Percentiles rank a stretch among this genome's conserved stretches.
Evolutionary conservation across 169 alveolate species (phyloP).

Genomic region (Miamiensis avidus): DNA sequence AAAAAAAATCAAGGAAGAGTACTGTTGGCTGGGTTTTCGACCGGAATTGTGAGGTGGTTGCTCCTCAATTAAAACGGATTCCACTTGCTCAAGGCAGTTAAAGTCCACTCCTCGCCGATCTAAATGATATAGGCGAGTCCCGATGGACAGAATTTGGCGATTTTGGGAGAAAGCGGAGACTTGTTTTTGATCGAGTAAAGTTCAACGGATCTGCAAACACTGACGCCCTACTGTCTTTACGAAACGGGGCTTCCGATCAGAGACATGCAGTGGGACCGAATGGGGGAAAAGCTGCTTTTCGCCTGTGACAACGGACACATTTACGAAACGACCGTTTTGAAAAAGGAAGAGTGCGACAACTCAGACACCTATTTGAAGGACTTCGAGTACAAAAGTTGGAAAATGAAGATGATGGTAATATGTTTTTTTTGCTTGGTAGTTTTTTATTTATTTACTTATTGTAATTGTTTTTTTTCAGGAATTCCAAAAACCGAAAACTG

Average conservation of each 20-base stretch:
- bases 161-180: constrained; percentile 68
- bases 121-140: constrained; percentile 65
- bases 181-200: constrained; percentile 76
- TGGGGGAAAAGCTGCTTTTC: constrained; percentile 59
- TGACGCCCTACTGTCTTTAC: constrained; percentile 72
- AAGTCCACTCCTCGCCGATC: constrained; percentile 77
- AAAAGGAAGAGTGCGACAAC: constrained; percentile 64
- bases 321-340: constrained; percentile 71
- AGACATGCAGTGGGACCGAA: constrained; percentile 79
- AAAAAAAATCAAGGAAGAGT: constrained; percentile 67
- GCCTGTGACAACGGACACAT: constrained; percentile 78
- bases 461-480: constrained; percentile 28
- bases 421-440: no score
- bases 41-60: constrained; percentile 69
- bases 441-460: no score
- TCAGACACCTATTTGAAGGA: constrained; percentile 75
- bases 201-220: constrained; percentile 54
- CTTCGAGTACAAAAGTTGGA: constrained; percentile 60
- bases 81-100: constrained; percentile 58
- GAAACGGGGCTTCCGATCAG: constrained; percentile 60
- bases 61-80: constrained; percentile 46
- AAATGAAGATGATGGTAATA: constrained; percentile 70
- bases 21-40: constrained; percentile 64
- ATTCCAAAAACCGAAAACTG: constrained; percentile 78
- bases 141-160: constrained; percentile 68